Evolutionary conservation across 495 filamentous ascomycete genomes (phyloP), one percentile per base, ranked within the genome.

Genomic region (Aspergillus egyptiacus): DNA sequence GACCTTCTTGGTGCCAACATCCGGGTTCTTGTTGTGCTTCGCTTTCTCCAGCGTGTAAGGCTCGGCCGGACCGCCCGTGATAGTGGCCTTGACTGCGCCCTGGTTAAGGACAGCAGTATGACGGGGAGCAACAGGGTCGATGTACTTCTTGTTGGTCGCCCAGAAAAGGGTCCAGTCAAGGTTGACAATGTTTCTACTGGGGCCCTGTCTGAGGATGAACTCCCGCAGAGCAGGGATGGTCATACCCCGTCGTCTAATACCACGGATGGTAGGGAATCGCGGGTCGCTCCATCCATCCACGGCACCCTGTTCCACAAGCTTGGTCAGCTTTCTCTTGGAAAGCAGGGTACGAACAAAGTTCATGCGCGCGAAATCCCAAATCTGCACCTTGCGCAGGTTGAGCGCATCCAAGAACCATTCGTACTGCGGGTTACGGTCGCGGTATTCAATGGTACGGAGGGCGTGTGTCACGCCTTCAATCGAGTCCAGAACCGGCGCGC

Each of bases 321-420:
- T 94, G 23, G 91, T 89, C 18, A 98, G 79, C 73, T 98, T 97
- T 34, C 93, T 84, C 76, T 97, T 98, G 15, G 87, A 93, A 2
- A 96, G 77, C 49, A 96, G 76, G 1, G 90, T 95, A 20, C 83
- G 79, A 62, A 96, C 80, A 61, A 97, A 96, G 77, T 95, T 96
- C 78, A 97, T 88, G 58, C 93, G 84, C 31, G 91, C 81, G 70
- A 97, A 98, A 66, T 96, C 91, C 93, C 93, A 97, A 69, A 97
- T 86, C 66, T 96, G 81, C 10, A 97, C 93, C 51, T 81, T 72
- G 41, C 93, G 88, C 17, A 98, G 80, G 54, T 86, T 82, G 37
- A 97, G 77, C 0, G 87, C 79, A 49, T 95, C 82, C 25, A 94
- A 63, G 75, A 98, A 90, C 93, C 93, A 98, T 62, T 93, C 82